phyloP scores from a whole-genome alignment of 2,329 filamentous ascomycete species.

The Neopestalotiopsis clavispora region DNA sequence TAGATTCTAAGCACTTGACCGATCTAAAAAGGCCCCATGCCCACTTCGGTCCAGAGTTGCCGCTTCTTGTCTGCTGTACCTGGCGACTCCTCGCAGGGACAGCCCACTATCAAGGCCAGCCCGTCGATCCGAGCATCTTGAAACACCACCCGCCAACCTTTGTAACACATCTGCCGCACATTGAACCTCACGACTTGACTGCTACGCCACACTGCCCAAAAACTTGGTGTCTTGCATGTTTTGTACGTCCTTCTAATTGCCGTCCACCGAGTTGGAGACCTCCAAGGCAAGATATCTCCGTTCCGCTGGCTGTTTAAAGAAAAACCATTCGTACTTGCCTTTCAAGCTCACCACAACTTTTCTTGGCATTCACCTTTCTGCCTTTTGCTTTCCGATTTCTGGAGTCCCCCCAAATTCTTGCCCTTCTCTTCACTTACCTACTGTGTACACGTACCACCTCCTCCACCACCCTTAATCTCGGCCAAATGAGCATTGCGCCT shows the following conservation, averaged over 20 bases:
- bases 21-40: not conserved
- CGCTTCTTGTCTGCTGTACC: not conserved
- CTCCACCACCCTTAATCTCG: not conserved
- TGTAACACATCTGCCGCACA: conserved; percentile 31
- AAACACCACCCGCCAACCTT: conserved; percentile 23
- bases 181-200: not conserved
- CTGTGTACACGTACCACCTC: conserved; percentile 2
- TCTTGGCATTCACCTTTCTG: not conserved
- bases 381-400: not conserved
- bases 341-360: not conserved
- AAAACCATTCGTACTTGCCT: not conserved
- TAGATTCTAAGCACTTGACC: too few species aligned
- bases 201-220: conserved; percentile 16
- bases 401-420: not conserved
- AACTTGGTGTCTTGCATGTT: not conserved
- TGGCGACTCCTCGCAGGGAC: not conserved
- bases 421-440: not conserved
- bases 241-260: too few species aligned
- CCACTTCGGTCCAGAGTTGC: conserved; percentile 5
- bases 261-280: not conserved
- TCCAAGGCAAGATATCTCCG: conserved; percentile 3
- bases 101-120: not conserved
- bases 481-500: not conserved
- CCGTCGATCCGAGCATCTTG: conserved; percentile 18
- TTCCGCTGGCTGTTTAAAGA: not conserved